Conservation (phyloP, 306 rosid species). For the Malus fusca region DNA sequence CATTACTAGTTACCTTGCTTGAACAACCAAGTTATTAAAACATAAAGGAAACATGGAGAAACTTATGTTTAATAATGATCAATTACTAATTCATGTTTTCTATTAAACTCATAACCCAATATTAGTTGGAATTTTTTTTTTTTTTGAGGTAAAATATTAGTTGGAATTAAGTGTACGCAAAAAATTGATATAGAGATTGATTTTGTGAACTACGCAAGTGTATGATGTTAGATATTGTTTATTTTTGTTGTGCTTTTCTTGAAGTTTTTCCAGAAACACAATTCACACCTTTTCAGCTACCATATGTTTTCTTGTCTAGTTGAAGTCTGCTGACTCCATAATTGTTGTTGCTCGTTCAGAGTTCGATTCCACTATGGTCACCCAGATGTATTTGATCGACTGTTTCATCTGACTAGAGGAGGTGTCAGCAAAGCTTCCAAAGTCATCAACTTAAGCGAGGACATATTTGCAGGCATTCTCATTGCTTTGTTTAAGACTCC, state of each 20-base stretch:
- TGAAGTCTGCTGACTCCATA: conserved; percentile 8
- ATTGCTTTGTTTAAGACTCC: not conserved
- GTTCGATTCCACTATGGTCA: conserved; percentile 98
- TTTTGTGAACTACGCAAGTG: not conserved
- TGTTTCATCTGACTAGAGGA: conserved; percentile 96
- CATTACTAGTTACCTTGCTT: not conserved
- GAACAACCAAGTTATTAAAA: not conserved
- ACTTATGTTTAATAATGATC: not conserved
- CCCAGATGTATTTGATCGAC: conserved; percentile 93
- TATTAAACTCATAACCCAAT: not conserved
- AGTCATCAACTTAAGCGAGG: conserved; percentile 91
- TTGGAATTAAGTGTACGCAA: not conserved
- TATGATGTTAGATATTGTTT: not conserved
- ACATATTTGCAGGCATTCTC: conserved; percentile 88
- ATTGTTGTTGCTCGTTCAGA: conserved; percentile 48
- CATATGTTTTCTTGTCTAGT: not conserved
- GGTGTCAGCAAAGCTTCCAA: conserved; percentile 96
- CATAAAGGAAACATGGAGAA: too few relatives aligned
- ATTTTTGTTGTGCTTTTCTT: not conserved
- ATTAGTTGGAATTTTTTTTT: not conserved
- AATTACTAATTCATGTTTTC: not conserved
- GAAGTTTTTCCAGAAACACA: not conserved
- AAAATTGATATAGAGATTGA: not conserved
- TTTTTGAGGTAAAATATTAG: too few relatives aligned
- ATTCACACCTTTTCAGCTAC: not conserved